Evolutionary conservation across 371 early-diverging fungal genomes (phyloP).

Genomic region (Syncephalastrum monosporum): DNA sequence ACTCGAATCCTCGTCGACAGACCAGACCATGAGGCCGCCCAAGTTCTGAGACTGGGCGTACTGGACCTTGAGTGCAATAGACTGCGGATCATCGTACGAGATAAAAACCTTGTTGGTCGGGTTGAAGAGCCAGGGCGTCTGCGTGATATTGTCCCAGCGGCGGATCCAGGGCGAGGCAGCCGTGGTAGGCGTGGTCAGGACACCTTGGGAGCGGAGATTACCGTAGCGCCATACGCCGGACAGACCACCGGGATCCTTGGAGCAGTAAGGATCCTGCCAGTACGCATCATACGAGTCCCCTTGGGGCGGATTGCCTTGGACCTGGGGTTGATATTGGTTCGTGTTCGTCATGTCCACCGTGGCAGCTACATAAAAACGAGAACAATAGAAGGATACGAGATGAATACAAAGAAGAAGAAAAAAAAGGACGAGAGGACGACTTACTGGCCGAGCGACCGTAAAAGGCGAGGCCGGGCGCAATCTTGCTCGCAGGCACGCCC

Average conservation of each 20-base stretch:
- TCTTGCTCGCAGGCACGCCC: slow-evolving; percentile 57
- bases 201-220: slow-evolving; percentile 53
- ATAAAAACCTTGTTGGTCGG: slow-evolving; percentile 52
- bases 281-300: slow-evolving; percentile 35
- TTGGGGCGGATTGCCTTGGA: slow-evolving; percentile 21
- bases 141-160: slow-evolving; percentile 42
- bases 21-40: slow-evolving; percentile 59
- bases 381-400: neutral
- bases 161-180: slow-evolving; percentile 57
- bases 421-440: neutral
- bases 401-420: neutral
- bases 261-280: slow-evolving; percentile 15
- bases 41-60: slow-evolving; percentile 36
- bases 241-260: slow-evolving; percentile 21
- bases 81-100: slow-evolving; percentile 61
- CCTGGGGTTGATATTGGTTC: slow-evolving; percentile 30
- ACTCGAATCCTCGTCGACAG: slow-evolving; percentile 32
- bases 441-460: slow-evolving; percentile 60
- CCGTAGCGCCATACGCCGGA: slow-evolving; percentile 56
- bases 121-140: slow-evolving; percentile 63
- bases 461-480: slow-evolving; percentile 64
- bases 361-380: slow-evolving; percentile 17
- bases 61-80: slow-evolving; percentile 47
- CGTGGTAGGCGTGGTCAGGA: slow-evolving; percentile 37
- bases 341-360: slow-evolving; percentile 29